These are phyloP conservation scores for Tephrocybe sp. DNA, from an alignment of 768 basidiomycete species.

Conservation along the genomic window DNA sequence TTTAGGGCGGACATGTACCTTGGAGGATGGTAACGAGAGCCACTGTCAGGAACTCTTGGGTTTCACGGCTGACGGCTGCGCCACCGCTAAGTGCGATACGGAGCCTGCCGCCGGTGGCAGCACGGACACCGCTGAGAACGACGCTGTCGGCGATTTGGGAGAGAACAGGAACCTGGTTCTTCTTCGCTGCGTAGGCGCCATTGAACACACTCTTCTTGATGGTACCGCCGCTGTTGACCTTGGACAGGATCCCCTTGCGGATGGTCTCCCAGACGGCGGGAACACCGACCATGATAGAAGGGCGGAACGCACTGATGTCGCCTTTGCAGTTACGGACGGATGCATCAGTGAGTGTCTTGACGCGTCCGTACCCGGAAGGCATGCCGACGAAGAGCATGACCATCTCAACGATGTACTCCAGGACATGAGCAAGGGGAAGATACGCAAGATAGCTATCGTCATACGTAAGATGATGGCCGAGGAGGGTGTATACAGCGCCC, in stretches of 20 bases:
- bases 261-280: slow-evolving; percentile 98
- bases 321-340: slow-evolving; percentile 87
- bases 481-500: slow-evolving; percentile 73
- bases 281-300: slow-evolving; percentile 92
- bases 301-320: slow-evolving; percentile 80
- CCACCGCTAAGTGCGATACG: slow-evolving; percentile 83
- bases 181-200: slow-evolving; percentile 76
- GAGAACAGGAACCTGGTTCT: slow-evolving; percentile 63
- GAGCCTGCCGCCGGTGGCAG: slow-evolving; percentile 86
- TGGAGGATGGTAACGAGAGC: slow-evolving; percentile 84
- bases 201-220: slow-evolving; percentile 80
- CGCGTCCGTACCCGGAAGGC: slow-evolving; percentile 84
- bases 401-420: slow-evolving; percentile 94
- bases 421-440: slow-evolving; percentile 91
- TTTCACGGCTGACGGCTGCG: slow-evolving; percentile 80
- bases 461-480: slow-evolving; percentile 62
- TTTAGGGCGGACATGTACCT: slow-evolving; percentile 46
- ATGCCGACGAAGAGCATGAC: slow-evolving; percentile 73
- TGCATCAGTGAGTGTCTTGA: slow-evolving; percentile 94
- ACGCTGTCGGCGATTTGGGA: slow-evolving; percentile 68
- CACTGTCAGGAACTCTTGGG: slow-evolving; percentile 86
- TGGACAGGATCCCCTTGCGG: slow-evolving; percentile 87
- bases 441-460: slow-evolving; percentile 84
- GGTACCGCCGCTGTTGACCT: slow-evolving; percentile 67
- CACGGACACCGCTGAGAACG: slow-evolving; percentile 74